phyloP scores from a whole-genome alignment of 1,284 basidiomycete species.

The Melampsora americana region DNA sequence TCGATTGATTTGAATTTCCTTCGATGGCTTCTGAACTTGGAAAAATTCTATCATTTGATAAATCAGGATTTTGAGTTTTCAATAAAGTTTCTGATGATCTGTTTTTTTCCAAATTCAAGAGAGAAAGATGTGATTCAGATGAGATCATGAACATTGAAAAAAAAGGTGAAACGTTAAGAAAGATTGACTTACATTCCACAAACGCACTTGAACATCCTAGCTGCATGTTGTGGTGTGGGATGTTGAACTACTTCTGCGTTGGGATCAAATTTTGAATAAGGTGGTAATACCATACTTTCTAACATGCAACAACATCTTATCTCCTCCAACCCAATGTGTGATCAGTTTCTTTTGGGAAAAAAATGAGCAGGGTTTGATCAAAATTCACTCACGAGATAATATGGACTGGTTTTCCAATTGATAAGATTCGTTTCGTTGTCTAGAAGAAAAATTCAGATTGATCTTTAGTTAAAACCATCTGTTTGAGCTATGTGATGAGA shows the following conservation, averaged over 20 bases:
- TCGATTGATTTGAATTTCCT: no score
- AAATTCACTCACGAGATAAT: slow-evolving; percentile 19
- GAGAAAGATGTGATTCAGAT: no score
- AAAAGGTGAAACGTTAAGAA: no score
- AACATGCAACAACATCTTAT: slow-evolving; percentile 35
- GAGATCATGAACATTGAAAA: no score
- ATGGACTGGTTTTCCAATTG: slow-evolving; percentile 30
- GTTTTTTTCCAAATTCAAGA: neutral
- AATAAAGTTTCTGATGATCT: slow-evolving; percentile 14
- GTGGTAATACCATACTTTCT: slow-evolving; percentile 32
- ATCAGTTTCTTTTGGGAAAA: no score
- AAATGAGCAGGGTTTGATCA: no score
- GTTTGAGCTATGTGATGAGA: no score
- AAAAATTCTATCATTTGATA: no score
- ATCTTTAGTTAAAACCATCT: no score
- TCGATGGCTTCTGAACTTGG: no score
- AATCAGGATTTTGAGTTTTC: slow-evolving; percentile 22
- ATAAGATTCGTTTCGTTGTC: slow-evolving; percentile 8
- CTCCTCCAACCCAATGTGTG: no score
- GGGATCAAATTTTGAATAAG: slow-evolving; percentile 25
- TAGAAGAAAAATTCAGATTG: no score
- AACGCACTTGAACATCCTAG: slow-evolving; percentile 30
- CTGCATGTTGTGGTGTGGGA: slow-evolving; percentile 26
- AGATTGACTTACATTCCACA: slow-evolving; percentile 41
- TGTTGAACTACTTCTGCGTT: slow-evolving; percentile 13